Evolutionary conservation across 108 stramenopile species (phyloP), one percentile per base, ranked within the genome.

Genomic region (Nitzschia inconspicua): DNA sequence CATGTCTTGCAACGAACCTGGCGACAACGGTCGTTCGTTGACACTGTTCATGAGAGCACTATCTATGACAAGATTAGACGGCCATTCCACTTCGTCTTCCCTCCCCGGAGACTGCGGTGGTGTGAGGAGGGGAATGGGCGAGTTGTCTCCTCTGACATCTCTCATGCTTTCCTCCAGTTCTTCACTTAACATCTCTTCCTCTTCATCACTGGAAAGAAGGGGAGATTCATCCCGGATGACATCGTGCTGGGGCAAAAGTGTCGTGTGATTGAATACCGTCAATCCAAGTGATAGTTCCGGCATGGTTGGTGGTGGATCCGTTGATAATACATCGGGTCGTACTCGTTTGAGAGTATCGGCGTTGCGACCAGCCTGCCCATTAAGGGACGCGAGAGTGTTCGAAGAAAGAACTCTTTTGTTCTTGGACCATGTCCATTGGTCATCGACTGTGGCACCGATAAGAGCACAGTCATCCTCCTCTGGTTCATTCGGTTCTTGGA

Each of bases 51-150:
- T 79, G 39, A 86, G 73, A 14, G 85, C 80, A 70, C 64, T 83
- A 52, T 86, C 85, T 48, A 86, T 77, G 13, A 79, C 68, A 44
- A 86, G 39, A 63, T 83, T 83, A 47, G 76, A 81, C 14, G 85
- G 85, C 85, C 85, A 86, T 56, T 86, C 85, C 22, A 80, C 74
- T 81, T 83, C 74, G 83, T 72, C 74, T 54, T 85, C 68, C 32
- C 74, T 86, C 54, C 63, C 23, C 18, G 76, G 76, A 8, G 69
- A 70, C 26, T 58, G 57, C 2, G 76, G 69, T 11, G 76, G 76
- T 32, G 76, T 77, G 39, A 77, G 19, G 27, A 77, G 48, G 2
- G 76, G 76, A 46, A 77, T 65, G 10, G 68, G 68, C 5, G 51
- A 63, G 42, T 57, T 69, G 0, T 60, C 59, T 22, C 42, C 64